Percentiles rank a stretch among this genome's conserved stretches.
phyloP scores from a whole-genome alignment of 192 early-diverging fungal species.

The Mortierella alpina region DNA sequence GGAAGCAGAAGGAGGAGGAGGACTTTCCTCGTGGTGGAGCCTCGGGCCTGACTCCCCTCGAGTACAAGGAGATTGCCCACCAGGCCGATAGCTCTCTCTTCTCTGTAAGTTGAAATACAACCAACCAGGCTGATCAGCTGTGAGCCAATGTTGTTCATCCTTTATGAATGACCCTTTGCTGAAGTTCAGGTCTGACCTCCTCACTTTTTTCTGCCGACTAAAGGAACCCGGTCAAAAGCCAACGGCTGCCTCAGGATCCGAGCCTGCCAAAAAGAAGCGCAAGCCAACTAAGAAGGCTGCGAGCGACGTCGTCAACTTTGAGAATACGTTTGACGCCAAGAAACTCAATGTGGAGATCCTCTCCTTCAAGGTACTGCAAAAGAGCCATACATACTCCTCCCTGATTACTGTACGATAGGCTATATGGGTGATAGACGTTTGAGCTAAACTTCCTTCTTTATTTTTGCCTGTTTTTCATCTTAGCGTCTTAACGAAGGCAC shows the following conservation, averaged over 20 bases:
- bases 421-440: too few species aligned
- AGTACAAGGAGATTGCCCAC: constrained; percentile 81
- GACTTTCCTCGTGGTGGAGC: constrained; percentile 92
- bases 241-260: constrained; percentile 53
- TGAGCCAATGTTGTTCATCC: too few species aligned
- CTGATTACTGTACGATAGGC: constrained; percentile 5
- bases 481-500: constrained; percentile 81
- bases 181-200: too few species aligned
- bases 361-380: constrained; percentile 65
- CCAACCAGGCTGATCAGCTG: background rate
- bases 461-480: constrained; percentile 21
- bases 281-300: constrained; percentile 58
- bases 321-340: constrained; percentile 41
- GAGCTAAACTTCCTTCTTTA: background rate
- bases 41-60: constrained; percentile 82
- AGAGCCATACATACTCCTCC: background rate
- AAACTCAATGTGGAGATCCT: constrained; percentile 59
- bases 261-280: constrained; percentile 70
- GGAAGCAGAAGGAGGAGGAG: constrained; percentile 59
- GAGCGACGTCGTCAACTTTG: constrained; percentile 41
- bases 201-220: background rate
- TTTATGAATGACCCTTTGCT: too few species aligned
- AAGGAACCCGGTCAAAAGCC: constrained; percentile 37
- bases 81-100: constrained; percentile 81
- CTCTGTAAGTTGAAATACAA: constrained; percentile 43